These are phyloP conservation scores for Calycina marina DNA, from an alignment of 2,329 filamentous ascomycete species.

Conservation along the genomic window DNA sequence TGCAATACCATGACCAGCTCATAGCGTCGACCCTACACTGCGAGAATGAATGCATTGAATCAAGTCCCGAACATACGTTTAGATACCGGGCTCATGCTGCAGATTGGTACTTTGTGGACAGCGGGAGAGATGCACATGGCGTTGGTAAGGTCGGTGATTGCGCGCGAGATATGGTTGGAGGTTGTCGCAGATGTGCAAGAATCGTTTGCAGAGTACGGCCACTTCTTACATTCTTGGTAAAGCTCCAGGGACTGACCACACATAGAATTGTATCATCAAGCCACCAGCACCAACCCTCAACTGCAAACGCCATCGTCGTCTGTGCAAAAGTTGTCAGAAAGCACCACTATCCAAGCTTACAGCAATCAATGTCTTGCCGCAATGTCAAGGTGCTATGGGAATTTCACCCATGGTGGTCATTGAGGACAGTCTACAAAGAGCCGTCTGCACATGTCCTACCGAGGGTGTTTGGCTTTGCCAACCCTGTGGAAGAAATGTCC, in stretches of 20 bases:
- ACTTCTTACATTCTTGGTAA: slow-evolving; percentile 23
- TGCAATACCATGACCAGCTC: slow-evolving; percentile 64
- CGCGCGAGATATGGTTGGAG: slow-evolving; percentile 73
- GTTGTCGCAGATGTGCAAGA: slow-evolving; percentile 63
- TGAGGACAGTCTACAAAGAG: slow-evolving; percentile 22
- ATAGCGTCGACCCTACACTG: slow-evolving; percentile 67
- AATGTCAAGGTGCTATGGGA: slow-evolving; percentile 7
- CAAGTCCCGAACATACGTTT: slow-evolving; percentile 40
- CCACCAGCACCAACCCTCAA: slow-evolving; percentile 54
- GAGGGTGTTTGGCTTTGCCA: slow-evolving; percentile 70
- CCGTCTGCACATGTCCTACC: slow-evolving; percentile 24
- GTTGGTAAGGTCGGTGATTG: slow-evolving; percentile 63
- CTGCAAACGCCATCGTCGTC: slow-evolving; percentile 62
- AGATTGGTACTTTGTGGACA: slow-evolving; percentile 46
- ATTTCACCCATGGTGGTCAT: slow-evolving; percentile 38
- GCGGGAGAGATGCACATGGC: slow-evolving; percentile 29
- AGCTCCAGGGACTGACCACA: slow-evolving; percentile 28
- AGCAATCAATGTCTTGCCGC: slow-evolving; percentile 2
- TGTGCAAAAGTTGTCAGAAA: slow-evolving; percentile 63
- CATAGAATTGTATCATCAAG: slow-evolving; percentile 80
- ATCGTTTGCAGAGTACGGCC: slow-evolving; percentile 66
- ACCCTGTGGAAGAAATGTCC: slow-evolving; percentile 62
- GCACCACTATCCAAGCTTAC: slow-evolving; percentile 47
- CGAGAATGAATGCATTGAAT: slow-evolving; percentile 47
- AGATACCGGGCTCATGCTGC: slow-evolving; percentile 41